Conservation (phyloP, 768 basidiomycete species). For the Termitomyces sp. region DNA sequence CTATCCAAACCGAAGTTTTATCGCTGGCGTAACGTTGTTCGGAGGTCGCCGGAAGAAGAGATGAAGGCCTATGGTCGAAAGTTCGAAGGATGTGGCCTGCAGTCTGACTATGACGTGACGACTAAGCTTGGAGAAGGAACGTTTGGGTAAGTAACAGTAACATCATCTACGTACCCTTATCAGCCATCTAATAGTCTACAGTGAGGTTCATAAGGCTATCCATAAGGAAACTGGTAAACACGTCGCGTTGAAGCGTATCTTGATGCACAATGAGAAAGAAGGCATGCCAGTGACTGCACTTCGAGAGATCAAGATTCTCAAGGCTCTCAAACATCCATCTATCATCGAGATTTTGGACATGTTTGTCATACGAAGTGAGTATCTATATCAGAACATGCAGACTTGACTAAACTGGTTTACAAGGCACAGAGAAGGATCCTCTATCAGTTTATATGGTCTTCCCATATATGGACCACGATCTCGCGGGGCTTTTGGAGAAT, state of each 20-base stretch:
- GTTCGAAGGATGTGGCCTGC: constrained; percentile 65
- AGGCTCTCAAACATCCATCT: constrained; percentile 79
- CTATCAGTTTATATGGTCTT: constrained; percentile 97
- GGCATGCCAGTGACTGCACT: constrained; percentile 97
- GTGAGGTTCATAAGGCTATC: constrained; percentile 88
- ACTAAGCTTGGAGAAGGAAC: constrained; percentile 95
- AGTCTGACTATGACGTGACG: constrained; percentile 74
- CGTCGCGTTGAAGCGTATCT: constrained; percentile 90
- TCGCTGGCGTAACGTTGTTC: constrained; percentile 37
- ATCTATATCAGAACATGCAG: background rate
- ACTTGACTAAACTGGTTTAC: background rate
- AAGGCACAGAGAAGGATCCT: constrained; percentile 65
- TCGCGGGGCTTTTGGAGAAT: constrained; percentile 92
- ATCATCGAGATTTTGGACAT: constrained; percentile 89
- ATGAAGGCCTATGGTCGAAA: constrained; percentile 57
- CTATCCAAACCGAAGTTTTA: constrained; percentile 14
- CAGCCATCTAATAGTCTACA: constrained; percentile 22
- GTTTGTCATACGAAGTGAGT: constrained; percentile 79
- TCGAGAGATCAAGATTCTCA: constrained; percentile 95
- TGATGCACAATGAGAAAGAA: constrained; percentile 96
- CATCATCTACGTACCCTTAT: constrained; percentile 5
- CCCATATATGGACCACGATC: constrained; percentile 99
- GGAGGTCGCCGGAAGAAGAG: constrained; percentile 61
- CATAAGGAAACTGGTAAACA: constrained; percentile 51
- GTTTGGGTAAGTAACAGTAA: constrained; percentile 78